Evolutionary conservation across 768 basidiomycete species (phyloP).

Genomic region (Mycena metata): DNA sequence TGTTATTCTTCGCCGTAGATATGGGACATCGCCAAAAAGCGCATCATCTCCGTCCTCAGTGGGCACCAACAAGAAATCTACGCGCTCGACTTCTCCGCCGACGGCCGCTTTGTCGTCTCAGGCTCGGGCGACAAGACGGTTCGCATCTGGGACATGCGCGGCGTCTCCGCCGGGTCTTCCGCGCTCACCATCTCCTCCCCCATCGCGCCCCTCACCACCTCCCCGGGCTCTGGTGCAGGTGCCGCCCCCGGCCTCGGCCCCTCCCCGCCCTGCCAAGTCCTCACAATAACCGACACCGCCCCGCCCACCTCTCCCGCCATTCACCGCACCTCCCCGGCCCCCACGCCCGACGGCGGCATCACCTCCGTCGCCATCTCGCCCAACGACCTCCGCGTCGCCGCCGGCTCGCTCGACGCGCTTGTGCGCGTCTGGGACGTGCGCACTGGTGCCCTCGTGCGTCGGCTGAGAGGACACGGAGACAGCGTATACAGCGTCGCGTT

Average conservation of each 20-base stretch:
- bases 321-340: constrained; percentile 32
- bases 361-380: constrained; percentile 75
- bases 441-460: constrained; percentile 68
- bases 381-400: constrained; percentile 66
- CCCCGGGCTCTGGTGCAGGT: too few species aligned
- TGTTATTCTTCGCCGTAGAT: too few species aligned
- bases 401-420: constrained; percentile 72
- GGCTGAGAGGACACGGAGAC: constrained; percentile 73
- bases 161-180: constrained; percentile 21
- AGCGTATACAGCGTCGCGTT: constrained; percentile 81
- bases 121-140: constrained; percentile 71
- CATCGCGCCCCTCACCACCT: constrained; percentile 2
- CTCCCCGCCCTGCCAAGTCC: constrained; percentile 59
- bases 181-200: constrained; percentile 4
- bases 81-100: constrained; percentile 83
- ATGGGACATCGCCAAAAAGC: constrained; percentile 82
- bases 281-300: constrained; percentile 32
- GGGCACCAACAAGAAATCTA: constrained; percentile 89
- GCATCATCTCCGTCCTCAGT: constrained; percentile 76
- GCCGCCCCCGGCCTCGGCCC: constrained; percentile 54
- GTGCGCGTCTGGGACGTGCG: constrained; percentile 79
- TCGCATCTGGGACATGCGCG: constrained; percentile 45
- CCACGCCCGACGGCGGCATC: constrained; percentile 60
- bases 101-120: constrained; percentile 81
- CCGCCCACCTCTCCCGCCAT: constrained; percentile 49